Conservation (phyloP, 257 asterid species). For the Plantago ovata region DNA sequence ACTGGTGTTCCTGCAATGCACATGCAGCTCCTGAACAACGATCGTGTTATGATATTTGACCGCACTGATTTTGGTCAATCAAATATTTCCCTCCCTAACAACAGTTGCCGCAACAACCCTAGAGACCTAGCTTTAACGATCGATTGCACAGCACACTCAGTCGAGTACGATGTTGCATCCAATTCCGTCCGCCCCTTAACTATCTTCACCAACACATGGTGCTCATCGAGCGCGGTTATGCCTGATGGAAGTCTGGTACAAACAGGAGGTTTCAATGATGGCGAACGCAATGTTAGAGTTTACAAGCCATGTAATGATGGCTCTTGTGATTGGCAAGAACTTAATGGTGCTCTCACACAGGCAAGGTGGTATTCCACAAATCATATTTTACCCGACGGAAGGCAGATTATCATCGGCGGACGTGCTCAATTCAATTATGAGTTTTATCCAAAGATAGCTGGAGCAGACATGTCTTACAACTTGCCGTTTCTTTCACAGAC, state of each 20-base stretch:
- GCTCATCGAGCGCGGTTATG: constrained; percentile 45
- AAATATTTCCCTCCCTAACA: constrained; percentile 34
- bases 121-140: constrained; percentile 9
- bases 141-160: constrained; percentile 58
- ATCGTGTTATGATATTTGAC: constrained; percentile 42
- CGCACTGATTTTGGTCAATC: constrained; percentile 49
- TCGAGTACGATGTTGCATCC: constrained; percentile 34
- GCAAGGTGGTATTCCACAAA: constrained; percentile 11
- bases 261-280: constrained; percentile 44
- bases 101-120: constrained; percentile 33
- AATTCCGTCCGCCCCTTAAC: constrained; percentile 40
- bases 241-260: constrained; percentile 37
- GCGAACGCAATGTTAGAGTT: constrained; percentile 22
- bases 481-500: too few relatives aligned
- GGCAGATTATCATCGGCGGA: constrained; percentile 15
- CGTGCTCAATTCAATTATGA: constrained; percentile 2
- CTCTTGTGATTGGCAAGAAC: constrained; percentile 26
- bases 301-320: constrained; percentile 25
- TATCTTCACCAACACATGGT: constrained; percentile 43
- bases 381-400: constrained; percentile 9
- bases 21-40: constrained; percentile 52
- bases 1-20: constrained; percentile 53
- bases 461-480: too few relatives aligned
- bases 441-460: not conserved
- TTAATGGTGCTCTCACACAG: not conserved